A percentile compares a stretch with the other conserved stretches of the same genome.
Evolutionary conservation across 2,329 filamentous ascomycete genomes (phyloP).

Genomic region (Aspergillus ibericus): DNA sequence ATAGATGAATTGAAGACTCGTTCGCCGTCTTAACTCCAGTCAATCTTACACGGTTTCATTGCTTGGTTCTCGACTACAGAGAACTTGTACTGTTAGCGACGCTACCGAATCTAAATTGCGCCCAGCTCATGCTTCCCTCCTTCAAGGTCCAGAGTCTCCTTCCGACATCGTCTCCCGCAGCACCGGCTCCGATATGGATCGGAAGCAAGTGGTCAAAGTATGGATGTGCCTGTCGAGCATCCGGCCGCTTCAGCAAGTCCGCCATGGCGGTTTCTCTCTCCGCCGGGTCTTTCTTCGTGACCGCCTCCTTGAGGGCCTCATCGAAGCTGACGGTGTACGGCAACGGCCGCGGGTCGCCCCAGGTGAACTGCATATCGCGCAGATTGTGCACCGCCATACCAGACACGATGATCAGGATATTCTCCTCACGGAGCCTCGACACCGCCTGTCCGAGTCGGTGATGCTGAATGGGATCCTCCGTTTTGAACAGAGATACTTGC

Average conservation of each 20-base stretch:
- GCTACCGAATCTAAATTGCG: constrained; percentile 54
- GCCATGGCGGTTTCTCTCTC: constrained; percentile 48
- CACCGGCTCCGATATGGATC: constrained; percentile 58
- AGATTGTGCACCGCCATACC: constrained; percentile 77
- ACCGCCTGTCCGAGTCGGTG: constrained; percentile 68
- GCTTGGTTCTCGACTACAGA: constrained; percentile 16
- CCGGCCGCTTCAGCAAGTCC: constrained; percentile 49
- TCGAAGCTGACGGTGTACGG: constrained; percentile 66
- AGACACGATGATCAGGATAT: constrained; percentile 67
- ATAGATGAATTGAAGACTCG: constrained; percentile 37
- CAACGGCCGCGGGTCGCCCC: constrained; percentile 49
- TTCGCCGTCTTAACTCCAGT: constrained; percentile 11
- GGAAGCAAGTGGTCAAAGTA: constrained; percentile 63
- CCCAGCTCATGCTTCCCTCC: constrained; percentile 57
- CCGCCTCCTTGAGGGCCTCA: constrained; percentile 65
- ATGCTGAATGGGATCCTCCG: constrained; percentile 65
- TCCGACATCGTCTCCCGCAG: constrained; percentile 51
- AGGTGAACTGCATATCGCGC: constrained; percentile 53
- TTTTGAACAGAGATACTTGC: constrained; percentile 68
- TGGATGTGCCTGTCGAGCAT: constrained; percentile 64
- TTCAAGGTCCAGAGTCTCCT: constrained; percentile 50
- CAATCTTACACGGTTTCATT: constrained; percentile 1
- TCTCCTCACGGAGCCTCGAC: constrained; percentile 64
- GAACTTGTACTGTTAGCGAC: constrained; percentile 26
- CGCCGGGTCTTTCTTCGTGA: constrained; percentile 48